Evolutionary conservation across 2,329 filamentous ascomycete genomes (phyloP).

Genomic region (Aaosphaeria arxii): DNA sequence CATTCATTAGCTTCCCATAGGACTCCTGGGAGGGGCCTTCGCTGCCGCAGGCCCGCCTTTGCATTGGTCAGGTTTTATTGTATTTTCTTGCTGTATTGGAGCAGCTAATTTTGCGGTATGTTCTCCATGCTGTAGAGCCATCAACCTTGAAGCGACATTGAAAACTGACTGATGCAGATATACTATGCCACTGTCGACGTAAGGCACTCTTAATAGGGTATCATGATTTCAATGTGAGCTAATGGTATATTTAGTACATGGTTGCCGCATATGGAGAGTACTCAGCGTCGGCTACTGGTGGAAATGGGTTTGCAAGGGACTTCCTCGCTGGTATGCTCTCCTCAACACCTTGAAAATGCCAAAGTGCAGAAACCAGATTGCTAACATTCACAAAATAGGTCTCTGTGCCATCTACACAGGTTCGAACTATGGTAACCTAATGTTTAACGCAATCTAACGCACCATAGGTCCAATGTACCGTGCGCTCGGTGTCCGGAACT

Average conservation of each 20-base stretch:
- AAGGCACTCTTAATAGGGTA: too few relatives aligned
- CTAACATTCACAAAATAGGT: too few relatives aligned
- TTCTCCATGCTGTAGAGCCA: too few relatives aligned
- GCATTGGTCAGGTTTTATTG: not conserved
- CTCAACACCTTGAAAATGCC: too few relatives aligned
- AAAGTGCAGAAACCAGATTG: too few relatives aligned
- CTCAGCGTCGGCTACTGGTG: constrained; percentile 71
- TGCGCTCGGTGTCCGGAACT: constrained; percentile 20
- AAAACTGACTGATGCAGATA: constrained; percentile 37
- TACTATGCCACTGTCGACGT: constrained; percentile 62
- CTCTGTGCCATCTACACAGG: too few relatives aligned
- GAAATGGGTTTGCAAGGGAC: constrained; percentile 72
- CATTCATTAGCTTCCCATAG: not conserved
- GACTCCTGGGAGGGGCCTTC: constrained; percentile 2
- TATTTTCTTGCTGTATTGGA: constrained; percentile 2
- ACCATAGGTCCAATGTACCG: constrained; percentile 38
- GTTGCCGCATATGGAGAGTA: constrained; percentile 71
- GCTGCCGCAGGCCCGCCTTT: not conserved
- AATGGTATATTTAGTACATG: constrained; percentile 65
- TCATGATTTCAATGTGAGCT: too few relatives aligned
- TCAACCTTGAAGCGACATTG: too few relatives aligned
- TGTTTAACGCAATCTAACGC: constrained; percentile 30
- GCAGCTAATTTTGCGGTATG: constrained; percentile 51
- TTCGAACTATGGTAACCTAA: too few relatives aligned
- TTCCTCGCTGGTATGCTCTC: constrained; percentile 71